Evolutionary conservation across 2,329 filamentous ascomycete species (phyloP).

Genomic region (Colletotrichum sp.): DNA sequence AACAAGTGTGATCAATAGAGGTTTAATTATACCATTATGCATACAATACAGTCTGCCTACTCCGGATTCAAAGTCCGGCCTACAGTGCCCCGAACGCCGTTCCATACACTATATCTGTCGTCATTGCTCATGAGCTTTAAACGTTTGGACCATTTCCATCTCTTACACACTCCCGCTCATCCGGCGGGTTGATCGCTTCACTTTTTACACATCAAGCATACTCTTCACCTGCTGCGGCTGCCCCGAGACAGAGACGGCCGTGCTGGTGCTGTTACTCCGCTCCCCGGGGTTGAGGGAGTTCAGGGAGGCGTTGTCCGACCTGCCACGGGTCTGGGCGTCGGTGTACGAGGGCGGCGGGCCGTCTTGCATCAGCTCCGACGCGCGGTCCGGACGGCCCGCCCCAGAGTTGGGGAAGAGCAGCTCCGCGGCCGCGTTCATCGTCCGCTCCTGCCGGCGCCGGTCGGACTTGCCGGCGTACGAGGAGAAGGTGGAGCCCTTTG

Average conservation of each 20-base stretch:
- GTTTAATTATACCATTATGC: background rate
- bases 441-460: conserved; percentile 47
- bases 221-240: conserved; percentile 60
- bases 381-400: conserved; percentile 35
- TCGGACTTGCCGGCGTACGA: conserved; percentile 49
- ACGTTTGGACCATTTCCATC: background rate
- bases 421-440: conserved; percentile 46
- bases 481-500: conserved; percentile 23
- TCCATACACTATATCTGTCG: background rate
- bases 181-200: background rate
- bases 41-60: background rate
- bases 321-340: conserved; percentile 21
- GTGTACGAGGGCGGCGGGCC: conserved; percentile 47
- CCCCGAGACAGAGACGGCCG: conserved; percentile 48
- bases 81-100: background rate
- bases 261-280: conserved; percentile 51
- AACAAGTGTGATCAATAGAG: background rate
- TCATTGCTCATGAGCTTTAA: conserved; percentile 7
- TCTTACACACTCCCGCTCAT: background rate
- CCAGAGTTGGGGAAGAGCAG: conserved; percentile 53
- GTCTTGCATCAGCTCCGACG: conserved; percentile 46
- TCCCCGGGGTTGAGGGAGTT: conserved; percentile 29
- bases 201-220: conserved; percentile 56
- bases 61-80: background rate
- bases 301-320: background rate